Percentiles rank a stretch among this genome's conserved stretches.
Conservation (phyloP, 371 early-diverging fungal species). For the Mortierella sp. region DNA sequence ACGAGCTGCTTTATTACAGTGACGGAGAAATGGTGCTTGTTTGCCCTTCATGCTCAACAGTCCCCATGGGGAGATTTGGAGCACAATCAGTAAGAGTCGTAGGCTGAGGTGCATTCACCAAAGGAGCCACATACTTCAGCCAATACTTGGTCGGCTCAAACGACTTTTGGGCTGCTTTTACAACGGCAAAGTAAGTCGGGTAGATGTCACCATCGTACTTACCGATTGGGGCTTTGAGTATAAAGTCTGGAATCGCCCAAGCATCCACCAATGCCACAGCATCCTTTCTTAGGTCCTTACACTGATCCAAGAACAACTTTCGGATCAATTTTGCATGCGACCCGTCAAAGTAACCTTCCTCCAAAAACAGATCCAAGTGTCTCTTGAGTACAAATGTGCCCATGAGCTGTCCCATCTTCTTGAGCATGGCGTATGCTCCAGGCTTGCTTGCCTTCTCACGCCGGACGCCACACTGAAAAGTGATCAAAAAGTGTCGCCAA, state of each 20-base stretch:
- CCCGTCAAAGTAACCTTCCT: conserved; percentile 62
- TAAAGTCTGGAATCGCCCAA: conserved; percentile 71
- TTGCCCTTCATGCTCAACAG: too few species aligned
- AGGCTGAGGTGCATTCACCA: conserved; percentile 43
- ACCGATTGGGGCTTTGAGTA: conserved; percentile 73
- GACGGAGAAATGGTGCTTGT: too few species aligned
- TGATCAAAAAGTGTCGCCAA: conserved; percentile 45
- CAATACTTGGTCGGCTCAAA: conserved; percentile 43
- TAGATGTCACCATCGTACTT: conserved; percentile 73
- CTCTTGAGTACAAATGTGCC: conserved; percentile 48
- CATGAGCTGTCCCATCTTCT: conserved; percentile 51
- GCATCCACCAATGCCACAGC: conserved; percentile 72
- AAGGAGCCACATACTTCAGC: conserved; percentile 37
- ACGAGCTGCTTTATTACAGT: too few species aligned
- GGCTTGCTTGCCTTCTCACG: conserved; percentile 33
- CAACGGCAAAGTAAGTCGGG: conserved; percentile 17
- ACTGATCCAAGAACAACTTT: conserved; percentile 58
- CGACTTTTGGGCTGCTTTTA: conserved; percentile 50
- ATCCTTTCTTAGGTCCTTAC: conserved; percentile 65
- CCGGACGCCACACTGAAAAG: conserved; percentile 25
- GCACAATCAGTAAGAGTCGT: too few species aligned
- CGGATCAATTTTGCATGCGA: conserved; percentile 60
- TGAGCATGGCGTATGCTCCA: conserved; percentile 36
- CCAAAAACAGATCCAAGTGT: conserved; percentile 61
- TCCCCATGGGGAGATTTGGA: too few species aligned